These are phyloP conservation scores for Irineochytrium annulatum DNA, from an alignment of 192 early-diverging fungal genomes.

Conservation along the genomic window DNA sequence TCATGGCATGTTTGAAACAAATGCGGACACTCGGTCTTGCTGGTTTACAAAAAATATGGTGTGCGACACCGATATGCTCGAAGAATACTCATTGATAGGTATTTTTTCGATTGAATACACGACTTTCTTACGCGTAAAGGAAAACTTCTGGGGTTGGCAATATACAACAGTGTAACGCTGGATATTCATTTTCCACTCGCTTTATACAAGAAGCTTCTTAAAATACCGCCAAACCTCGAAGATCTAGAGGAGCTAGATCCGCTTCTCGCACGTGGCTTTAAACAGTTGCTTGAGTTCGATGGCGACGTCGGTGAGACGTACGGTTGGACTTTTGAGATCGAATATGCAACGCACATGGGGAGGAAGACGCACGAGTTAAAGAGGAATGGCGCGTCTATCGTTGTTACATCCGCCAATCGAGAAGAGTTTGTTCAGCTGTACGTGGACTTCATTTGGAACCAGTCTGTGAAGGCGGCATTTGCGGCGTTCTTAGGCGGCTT, in stretches of 20 bases:
- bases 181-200: constrained; percentile 76
- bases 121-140: constrained; percentile 42
- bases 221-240: constrained; percentile 50
- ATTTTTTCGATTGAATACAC: not conserved
- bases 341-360: constrained; percentile 61
- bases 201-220: constrained; percentile 84
- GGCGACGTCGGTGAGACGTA: constrained; percentile 66
- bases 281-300: constrained; percentile 64
- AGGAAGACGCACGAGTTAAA: constrained; percentile 63
- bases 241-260: constrained; percentile 79
- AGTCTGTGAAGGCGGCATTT: constrained; percentile 65
- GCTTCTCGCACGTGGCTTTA: constrained; percentile 63
- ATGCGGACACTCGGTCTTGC: constrained; percentile 66
- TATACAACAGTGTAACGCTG: constrained; percentile 86
- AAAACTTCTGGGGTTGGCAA: constrained; percentile 79
- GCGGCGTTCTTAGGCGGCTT: constrained; percentile 80
- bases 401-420: constrained; percentile 69
- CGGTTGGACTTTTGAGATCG: constrained; percentile 74
- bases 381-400: constrained; percentile 57
- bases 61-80: constrained; percentile 20
- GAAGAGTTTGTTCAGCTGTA: constrained; percentile 77
- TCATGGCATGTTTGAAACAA: constrained; percentile 61
- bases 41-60: constrained; percentile 63
- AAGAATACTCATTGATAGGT: constrained; percentile 60
- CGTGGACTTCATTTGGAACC: constrained; percentile 73